Evolutionary conservation across 768 basidiomycete species (phyloP), one percentile per base, ranked within the genome.

Genomic region (Gymnopilus dilepis): DNA sequence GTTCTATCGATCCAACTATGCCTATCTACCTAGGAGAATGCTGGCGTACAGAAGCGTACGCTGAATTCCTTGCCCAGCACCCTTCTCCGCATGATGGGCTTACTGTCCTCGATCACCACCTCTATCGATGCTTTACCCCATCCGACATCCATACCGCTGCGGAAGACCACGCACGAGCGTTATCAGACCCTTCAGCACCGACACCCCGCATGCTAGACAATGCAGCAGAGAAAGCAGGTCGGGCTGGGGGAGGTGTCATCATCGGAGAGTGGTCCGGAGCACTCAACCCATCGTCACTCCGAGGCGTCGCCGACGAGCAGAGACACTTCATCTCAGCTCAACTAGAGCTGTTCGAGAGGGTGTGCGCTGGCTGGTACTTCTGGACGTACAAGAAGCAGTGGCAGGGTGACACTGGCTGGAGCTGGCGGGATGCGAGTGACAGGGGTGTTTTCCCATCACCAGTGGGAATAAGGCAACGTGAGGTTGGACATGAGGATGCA

Each of bases 201-300:
- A 80, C 75, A 38, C 83, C 77, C 1, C 70, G 71, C 54, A 80
- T 71, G 55, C 81, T 84, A 34, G 61, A 69, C 3, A 66, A 71
- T 12, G 70, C 74, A 11, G 59, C 74, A 1, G 76, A 79, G 54
- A 74, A 67, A 40, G 45, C 78, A 0, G 76, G 78, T 3, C 63
- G 71, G 1, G 72, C 70, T 0, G 74, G 76, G 2, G 76, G 76
- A 1, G 79, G 76, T 0, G 62, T 95, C 6, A 77, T 94, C 28
- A 80, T 94, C 0, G 92, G 87, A 6, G 93, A 95, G 68, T 94
- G 89, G 86, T 90, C 88, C 3, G 92, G 86, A 0, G 90, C 87
- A 0, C 74, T 95, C 33, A 89, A 92, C 68, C 86, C 87, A 0
- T 79, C 82, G 0, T 88, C 86, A 4, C 72, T 91, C 6, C 66